These are phyloP conservation scores for Botrytis tulipae DNA, from an alignment of 2,329 filamentous ascomycete species.

Conservation along the genomic window DNA sequence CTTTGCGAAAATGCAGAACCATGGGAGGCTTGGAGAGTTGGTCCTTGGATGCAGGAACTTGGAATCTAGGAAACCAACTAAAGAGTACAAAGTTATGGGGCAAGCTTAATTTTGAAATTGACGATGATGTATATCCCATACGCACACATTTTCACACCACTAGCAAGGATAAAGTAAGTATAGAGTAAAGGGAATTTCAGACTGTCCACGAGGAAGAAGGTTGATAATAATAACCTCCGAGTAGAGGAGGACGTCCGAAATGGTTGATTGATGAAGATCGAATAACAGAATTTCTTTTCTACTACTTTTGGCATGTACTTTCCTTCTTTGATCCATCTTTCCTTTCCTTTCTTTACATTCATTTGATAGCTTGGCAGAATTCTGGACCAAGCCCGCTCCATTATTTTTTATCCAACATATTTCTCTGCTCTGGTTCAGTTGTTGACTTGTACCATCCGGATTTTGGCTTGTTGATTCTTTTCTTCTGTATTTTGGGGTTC, in stretches of 20 bases:
- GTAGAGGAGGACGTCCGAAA: neutral
- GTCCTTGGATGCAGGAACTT: neutral
- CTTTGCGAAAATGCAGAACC: neutral
- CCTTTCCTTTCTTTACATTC: neutral
- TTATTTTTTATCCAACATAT: neutral
- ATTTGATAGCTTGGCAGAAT: neutral
- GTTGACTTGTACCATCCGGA: neutral
- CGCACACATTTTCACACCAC: neutral
- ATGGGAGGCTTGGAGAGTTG: neutral
- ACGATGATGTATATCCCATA: slow-evolving; percentile 12
- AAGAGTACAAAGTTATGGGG: neutral
- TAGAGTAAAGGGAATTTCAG: neutral
- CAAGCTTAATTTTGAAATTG: neutral
- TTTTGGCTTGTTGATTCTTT: neutral
- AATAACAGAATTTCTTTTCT: neutral
- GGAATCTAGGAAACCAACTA: neutral
- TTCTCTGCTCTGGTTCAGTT: neutral
- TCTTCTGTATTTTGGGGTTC: neutral
- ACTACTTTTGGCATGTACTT: neutral
- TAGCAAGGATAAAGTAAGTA: neutral
- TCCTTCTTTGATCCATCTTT: neutral
- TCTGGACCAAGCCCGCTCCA: neutral
- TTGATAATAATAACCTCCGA: neutral
- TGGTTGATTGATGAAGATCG: neutral
- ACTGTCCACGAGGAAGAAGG: neutral